Conservation (phyloP, 371 early-diverging fungal genomes). For the Syncephalastrum contaminatum region DNA sequence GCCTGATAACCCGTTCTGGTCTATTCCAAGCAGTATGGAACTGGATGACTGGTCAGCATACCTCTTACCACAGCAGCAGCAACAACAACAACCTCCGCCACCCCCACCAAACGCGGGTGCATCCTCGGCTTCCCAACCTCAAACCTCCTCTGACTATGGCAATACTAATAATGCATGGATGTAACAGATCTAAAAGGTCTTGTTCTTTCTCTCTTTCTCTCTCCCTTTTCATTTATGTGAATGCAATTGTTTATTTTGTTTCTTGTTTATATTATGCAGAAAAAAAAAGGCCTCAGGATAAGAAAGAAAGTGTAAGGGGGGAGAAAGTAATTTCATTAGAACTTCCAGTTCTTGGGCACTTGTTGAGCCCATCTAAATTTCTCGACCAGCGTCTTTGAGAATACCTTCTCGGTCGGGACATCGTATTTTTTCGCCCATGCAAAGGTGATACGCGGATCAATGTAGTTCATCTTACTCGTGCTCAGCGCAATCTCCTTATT, state of each 20-base stretch:
- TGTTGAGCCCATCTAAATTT: conserved; percentile 97
- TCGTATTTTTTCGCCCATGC: conserved; percentile 90
- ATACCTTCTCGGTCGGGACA: conserved; percentile 93
- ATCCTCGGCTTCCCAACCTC: not conserved
- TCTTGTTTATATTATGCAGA: too few relatives aligned
- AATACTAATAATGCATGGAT: too few relatives aligned
- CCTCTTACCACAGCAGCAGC: conserved; percentile 21
- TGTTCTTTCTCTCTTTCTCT: too few relatives aligned
- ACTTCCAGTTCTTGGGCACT: conserved; percentile 67
- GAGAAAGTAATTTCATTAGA: conserved; percentile 12
- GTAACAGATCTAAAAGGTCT: too few relatives aligned
- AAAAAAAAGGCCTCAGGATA: too few relatives aligned
- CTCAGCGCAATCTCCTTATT: conserved; percentile 95
- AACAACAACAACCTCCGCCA: conserved; percentile 11
- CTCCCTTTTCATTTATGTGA: too few relatives aligned
- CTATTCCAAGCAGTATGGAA: conserved; percentile 47
- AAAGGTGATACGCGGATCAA: conserved; percentile 94
- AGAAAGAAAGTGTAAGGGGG: too few relatives aligned
- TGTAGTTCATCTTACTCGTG: conserved; percentile 98
- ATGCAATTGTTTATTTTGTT: too few relatives aligned
- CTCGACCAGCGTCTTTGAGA: conserved; percentile 83
- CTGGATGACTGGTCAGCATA: conserved; percentile 48
- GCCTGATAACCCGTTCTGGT: conserved; percentile 52
- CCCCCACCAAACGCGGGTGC: not conserved
- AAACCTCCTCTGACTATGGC: too few relatives aligned